phyloP scores from a whole-genome alignment of 2,329 filamentous ascomycete species.

The Sporothrix pseudoabietina region DNA sequence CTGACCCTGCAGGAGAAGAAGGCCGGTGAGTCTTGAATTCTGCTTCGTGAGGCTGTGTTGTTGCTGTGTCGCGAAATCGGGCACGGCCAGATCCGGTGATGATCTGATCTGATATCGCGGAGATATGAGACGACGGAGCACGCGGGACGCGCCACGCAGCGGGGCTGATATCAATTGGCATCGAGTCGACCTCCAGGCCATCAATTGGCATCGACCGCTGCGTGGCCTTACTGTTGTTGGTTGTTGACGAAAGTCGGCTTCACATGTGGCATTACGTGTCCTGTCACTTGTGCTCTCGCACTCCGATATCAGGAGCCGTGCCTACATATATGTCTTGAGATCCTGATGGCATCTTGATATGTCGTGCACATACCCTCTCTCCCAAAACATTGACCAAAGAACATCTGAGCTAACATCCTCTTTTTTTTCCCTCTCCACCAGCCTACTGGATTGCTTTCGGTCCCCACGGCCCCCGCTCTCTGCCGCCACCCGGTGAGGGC shows the following conservation, averaged over 20 bases:
- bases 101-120: neutral
- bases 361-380: neutral
- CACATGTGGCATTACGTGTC: neutral
- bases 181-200: neutral
- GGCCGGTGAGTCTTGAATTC: constrained; percentile 72
- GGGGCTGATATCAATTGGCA: constrained; percentile 8
- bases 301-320: neutral
- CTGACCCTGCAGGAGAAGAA: constrained; percentile 98
- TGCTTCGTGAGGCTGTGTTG: neutral
- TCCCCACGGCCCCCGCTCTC: constrained; percentile 87
- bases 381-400: neutral
- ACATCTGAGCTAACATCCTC: neutral
- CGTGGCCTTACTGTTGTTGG: neutral
- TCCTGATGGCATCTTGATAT: neutral
- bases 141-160: neutral
- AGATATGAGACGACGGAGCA: neutral
- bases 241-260: neutral
- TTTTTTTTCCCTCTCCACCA: constrained; percentile 45
- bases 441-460: constrained; percentile 99
- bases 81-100: neutral
- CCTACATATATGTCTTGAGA: neutral
- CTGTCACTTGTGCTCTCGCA: neutral
- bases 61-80: neutral
- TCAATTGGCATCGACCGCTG: neutral
- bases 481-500: constrained; percentile 79